These are phyloP conservation scores for Wallacemonas rigidus DNA, from an alignment of 208 protist species.

Conservation along the genomic window DNA sequence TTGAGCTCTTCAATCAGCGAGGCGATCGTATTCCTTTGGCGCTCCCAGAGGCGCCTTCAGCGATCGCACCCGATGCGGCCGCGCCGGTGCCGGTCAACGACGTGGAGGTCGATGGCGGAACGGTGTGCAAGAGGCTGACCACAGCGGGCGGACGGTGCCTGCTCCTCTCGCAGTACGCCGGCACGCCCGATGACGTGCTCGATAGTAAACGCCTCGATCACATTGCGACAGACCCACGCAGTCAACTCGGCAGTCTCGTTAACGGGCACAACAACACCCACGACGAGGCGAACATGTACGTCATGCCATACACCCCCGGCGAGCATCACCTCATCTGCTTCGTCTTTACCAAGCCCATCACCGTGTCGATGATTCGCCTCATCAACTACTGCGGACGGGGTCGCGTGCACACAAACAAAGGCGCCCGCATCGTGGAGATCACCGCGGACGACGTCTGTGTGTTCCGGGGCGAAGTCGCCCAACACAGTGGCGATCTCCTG, in stretches of 20 bases:
- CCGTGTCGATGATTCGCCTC: conserved; percentile 80
- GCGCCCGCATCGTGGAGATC: conserved; percentile 81
- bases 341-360: conserved; percentile 48
- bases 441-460: conserved; percentile 68
- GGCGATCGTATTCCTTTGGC: conserved; percentile 58
- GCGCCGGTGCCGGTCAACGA: conserved; percentile 1
- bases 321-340: conserved; percentile 72
- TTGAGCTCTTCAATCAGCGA: conserved; percentile 88
- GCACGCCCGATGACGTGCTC: conserved; percentile 25
- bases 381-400: conserved; percentile 92
- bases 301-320: conserved; percentile 76
- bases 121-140: conserved; percentile 2
- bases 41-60: conserved; percentile 3
- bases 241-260: conserved; percentile 76
- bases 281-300: conserved; percentile 86
- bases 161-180: conserved; percentile 31
- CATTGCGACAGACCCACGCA: conserved; percentile 26
- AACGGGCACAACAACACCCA: conserved; percentile 74
- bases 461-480: conserved; percentile 83
- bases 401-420: conserved; percentile 84
- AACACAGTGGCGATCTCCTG: conserved; percentile 46
- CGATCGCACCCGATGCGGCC: not conserved
- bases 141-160: not conserved
- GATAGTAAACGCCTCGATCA: conserved; percentile 16
- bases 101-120: conserved; percentile 3